Evolutionary conservation across 2,329 filamentous ascomycete species (phyloP).

Genomic region (Sordariomycetes sp.): DNA sequence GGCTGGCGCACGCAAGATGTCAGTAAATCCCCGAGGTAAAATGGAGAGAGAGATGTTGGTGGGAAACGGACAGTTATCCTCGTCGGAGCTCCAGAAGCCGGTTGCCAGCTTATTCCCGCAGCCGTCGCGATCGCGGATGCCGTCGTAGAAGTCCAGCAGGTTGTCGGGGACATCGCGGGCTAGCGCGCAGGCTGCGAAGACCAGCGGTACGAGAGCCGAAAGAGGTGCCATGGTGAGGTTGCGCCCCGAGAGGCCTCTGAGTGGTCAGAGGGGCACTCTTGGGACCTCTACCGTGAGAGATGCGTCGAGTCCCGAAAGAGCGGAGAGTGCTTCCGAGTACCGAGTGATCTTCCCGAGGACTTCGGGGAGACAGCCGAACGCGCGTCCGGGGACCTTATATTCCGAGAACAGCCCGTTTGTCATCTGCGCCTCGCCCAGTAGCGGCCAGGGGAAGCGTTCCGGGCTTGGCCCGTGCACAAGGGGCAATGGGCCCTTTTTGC

Average conservation of each 20-base stretch:
- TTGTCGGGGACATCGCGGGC: slow-evolving; percentile 3
- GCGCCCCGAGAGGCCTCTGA: neutral
- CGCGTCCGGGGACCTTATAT: neutral
- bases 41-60: neutral
- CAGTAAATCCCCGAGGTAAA: neutral
- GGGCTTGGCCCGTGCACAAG: neutral
- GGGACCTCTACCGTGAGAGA: no score
- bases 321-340: no score
- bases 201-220: neutral
- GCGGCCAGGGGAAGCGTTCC: neutral
- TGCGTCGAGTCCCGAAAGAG: no score
- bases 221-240: neutral
- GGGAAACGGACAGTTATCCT: neutral
- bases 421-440: neutral
- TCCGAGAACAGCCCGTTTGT: neutral
- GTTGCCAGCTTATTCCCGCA: neutral
- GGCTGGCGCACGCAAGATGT: slow-evolving; percentile 9
- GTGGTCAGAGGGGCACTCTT: neutral
- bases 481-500: no score
- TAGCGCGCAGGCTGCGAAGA: neutral
- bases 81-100: slow-evolving; percentile 1
- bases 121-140: neutral
- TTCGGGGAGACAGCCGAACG: no score
- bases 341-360: no score
- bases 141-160: neutral